Conservation (phyloP, 2,329 filamentous ascomycete genomes). For the Sporothrix pallida region DNA sequence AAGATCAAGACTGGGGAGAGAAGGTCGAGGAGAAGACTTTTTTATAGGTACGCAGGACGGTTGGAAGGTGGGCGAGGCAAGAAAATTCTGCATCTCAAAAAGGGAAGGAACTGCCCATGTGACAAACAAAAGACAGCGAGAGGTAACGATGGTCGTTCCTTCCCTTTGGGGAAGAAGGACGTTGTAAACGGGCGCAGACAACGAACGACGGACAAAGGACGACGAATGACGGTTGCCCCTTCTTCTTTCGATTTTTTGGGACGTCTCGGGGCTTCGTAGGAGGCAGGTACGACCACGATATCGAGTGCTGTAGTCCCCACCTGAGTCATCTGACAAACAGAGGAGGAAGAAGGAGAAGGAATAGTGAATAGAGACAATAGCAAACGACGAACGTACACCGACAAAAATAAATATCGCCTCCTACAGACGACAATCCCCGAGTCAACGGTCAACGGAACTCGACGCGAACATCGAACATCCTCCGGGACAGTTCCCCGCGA, state of each 20-base stretch:
- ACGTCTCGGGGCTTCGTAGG: neutral
- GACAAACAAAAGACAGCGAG: too few species aligned
- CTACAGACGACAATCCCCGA: neutral
- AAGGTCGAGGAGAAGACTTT: neutral
- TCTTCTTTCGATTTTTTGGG: neutral
- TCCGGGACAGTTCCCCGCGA: neutral
- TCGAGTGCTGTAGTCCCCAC: neutral
- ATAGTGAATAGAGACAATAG: too few species aligned
- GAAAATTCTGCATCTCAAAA: neutral
- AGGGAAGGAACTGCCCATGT: too few species aligned
- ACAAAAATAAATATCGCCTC: neutral
- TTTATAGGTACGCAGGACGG: neutral
- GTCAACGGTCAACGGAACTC: neutral
- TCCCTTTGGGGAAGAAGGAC: neutral
- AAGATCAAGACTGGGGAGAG: neutral
- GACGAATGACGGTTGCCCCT: neutral
- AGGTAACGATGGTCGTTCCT: neutral
- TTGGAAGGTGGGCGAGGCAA: neutral
- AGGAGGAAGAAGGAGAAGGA: neutral
- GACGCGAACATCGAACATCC: slow-evolving; percentile 4
- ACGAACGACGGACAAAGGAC: neutral
- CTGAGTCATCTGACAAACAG: slow-evolving; percentile 11
- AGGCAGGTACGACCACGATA: neutral
- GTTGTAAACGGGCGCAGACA: neutral
- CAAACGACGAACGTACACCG: neutral